Percentiles rank a stretch among this genome's conserved stretches.
Evolutionary conservation across 108 stramenopile genomes (phyloP).

Genomic region (Pseudonitzschia delicatissima): DNA sequence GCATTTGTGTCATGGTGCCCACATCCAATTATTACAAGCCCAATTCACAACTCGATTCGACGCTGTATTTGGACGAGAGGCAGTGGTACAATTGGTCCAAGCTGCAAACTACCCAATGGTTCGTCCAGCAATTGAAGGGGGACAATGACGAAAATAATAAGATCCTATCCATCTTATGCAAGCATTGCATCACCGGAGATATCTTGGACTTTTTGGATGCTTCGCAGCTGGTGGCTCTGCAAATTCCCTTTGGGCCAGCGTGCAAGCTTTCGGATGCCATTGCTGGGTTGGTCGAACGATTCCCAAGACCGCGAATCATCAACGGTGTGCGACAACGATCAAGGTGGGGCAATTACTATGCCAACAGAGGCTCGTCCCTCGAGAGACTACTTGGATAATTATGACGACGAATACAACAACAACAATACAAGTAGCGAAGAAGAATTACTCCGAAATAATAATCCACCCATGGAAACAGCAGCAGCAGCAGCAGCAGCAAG

Average conservation of each 20-base stretch:
- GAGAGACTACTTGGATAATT: not conserved
- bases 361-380: not conserved
- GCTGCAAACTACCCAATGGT: conserved; percentile 19
- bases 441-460: not conserved
- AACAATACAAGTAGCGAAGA: not conserved
- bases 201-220: conserved; percentile 11
- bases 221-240: conserved; percentile 7
- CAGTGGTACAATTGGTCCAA: conserved; percentile 25
- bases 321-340: not conserved
- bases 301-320: conserved; percentile 16
- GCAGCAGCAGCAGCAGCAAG: conserved; percentile 1
- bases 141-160: not conserved
- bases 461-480: not conserved
- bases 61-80: conserved; percentile 1
- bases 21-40: not conserved
- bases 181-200: conserved; percentile 19
- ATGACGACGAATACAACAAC: conserved; percentile 4
- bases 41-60: not conserved
- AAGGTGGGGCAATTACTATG: not conserved
- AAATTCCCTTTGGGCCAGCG: conserved; percentile 27
- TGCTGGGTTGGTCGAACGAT: conserved; percentile 6
- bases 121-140: conserved; percentile 7
- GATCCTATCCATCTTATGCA: not conserved
- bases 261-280: conserved; percentile 3
- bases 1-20: not conserved